phyloP scores from a whole-genome alignment of 140 eudicot species.

The Anethum foeniculum region DNA sequence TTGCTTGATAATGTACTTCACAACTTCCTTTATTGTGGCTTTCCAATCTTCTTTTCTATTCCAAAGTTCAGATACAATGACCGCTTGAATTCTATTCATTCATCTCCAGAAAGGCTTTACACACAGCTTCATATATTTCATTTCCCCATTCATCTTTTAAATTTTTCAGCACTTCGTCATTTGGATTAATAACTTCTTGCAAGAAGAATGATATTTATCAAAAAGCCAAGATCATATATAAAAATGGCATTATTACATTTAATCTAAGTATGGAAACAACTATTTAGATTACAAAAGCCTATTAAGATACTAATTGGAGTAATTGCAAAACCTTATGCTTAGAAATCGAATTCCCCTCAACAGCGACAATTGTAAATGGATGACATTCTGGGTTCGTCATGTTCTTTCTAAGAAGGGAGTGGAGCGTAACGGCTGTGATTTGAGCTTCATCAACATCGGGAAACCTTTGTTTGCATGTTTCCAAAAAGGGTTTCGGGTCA shows the following conservation, averaged over 20 bases:
- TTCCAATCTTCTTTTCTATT: constrained; percentile 21
- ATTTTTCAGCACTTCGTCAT: constrained; percentile 34
- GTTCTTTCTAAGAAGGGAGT: constrained; percentile 10
- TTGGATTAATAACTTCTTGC: constrained; percentile 25
- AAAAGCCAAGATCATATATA: too few relatives aligned
- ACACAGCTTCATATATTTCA: constrained; percentile 27
- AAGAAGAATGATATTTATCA: too few relatives aligned
- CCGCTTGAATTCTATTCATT: constrained; percentile 43
- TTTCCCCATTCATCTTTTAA: constrained; percentile 27
- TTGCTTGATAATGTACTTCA: constrained; percentile 21
- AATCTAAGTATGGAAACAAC: too few relatives aligned
- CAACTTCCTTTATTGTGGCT: constrained; percentile 32
- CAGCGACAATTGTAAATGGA: constrained; percentile 13
- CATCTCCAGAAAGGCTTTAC: constrained; percentile 30
- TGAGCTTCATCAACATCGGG: constrained; percentile 14
- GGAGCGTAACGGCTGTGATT: constrained; percentile 2
- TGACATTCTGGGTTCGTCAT: constrained; percentile 19
- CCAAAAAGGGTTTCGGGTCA: neutral
- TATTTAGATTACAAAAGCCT: too few relatives aligned
- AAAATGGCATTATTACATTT: too few relatives aligned
- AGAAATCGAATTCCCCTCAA: neutral
- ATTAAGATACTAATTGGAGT: too few relatives aligned
- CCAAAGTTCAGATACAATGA: constrained; percentile 35
- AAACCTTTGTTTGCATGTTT: constrained; percentile 11
- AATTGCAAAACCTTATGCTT: too few relatives aligned